Evolutionary conservation across 2,329 filamentous ascomycete genomes (phyloP).

Genomic region (Cercospora zeae-maydis): DNA sequence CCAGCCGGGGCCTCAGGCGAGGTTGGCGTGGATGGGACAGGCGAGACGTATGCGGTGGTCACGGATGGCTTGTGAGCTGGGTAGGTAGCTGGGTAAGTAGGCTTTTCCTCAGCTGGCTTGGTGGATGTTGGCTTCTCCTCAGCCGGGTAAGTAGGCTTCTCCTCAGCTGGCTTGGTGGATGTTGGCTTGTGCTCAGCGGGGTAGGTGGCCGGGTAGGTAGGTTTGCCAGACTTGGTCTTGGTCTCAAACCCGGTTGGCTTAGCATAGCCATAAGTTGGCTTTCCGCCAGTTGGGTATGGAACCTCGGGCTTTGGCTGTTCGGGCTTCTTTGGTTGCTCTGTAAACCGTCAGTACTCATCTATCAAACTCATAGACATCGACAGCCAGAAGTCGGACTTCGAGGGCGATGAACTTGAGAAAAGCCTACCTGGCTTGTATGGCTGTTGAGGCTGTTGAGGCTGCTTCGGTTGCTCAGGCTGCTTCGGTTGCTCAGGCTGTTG

Average conservation of each 20-base stretch:
- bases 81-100: conserved; percentile 6
- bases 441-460: conserved; percentile 14
- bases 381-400: conserved; percentile 5
- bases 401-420: background rate
- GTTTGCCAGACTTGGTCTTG: background rate
- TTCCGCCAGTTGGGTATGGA: conserved; percentile 17
- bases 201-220: background rate
- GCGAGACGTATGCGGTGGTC: conserved; percentile 18
- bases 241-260: conserved; percentile 14
- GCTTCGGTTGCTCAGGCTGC: background rate
- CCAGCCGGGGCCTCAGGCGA: conserved; percentile 10
- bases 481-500: conserved; percentile 1
- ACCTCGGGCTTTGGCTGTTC: too few relatives aligned
- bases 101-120: background rate
- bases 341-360: too few relatives aligned
- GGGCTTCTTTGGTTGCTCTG: too few relatives aligned
- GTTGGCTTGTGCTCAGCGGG: background rate
- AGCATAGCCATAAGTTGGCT: conserved; percentile 13
- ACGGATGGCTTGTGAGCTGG: conserved; percentile 4
- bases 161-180: background rate
- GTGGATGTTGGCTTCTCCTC: background rate
- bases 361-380: too few relatives aligned
- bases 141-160: background rate
- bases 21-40: background rate
- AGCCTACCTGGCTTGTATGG: background rate